Evolutionary conservation across 2,329 filamentous ascomycete species (phyloP), one percentile per base, ranked within the genome.

Genomic region (Chaetomium olivaceum): DNA sequence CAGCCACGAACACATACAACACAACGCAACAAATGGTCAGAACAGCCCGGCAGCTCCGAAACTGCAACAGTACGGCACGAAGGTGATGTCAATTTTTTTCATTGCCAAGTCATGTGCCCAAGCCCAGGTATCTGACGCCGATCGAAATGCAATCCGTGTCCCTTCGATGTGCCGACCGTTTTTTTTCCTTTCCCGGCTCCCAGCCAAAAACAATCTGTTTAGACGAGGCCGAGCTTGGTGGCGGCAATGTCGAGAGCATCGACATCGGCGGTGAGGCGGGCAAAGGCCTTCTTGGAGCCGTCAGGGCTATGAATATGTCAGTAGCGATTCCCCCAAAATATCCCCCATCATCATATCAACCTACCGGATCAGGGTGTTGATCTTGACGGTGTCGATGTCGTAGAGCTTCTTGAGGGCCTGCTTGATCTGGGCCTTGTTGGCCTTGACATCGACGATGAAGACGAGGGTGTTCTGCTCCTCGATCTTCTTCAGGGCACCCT

Each of bases 391-490:
- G 79, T 97, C 94, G 74, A 99, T 95, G 81, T 98, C 95, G 83
- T 99, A 99, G 74, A 98, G 90, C 90, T 95, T 97, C 93, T 98
- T 99, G 74, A 99, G 86, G 71, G 94, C 91, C 77, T 89, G 86
- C 89, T 97, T 97, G 86, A 99, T 99, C 87, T 99, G 95, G 80
- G 93, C 89, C 92, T 99, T 99, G 90, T 99, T 99, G 82, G 94
- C 89, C 90, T 96, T 96, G 82, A 94, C 85, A 75, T 97, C 91
- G 78, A 96, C 92, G 76, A 97, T 96, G 88, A 97, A 97, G 80
- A 96, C 92, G 61, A 99, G 89, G 74, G 95, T 99, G 89, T 99
- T 99, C 89, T 99, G 93, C 91, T 99, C 95, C 88, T 99, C 95
- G 76, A 99, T 97, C 91, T 97, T 78, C 92, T 99, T 99, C 94